Percentiles rank a stretch among this genome's conserved stretches.
phyloP scores from a whole-genome alignment of 1,284 basidiomycete genomes.

The Sanghuangporus baumii region DNA sequence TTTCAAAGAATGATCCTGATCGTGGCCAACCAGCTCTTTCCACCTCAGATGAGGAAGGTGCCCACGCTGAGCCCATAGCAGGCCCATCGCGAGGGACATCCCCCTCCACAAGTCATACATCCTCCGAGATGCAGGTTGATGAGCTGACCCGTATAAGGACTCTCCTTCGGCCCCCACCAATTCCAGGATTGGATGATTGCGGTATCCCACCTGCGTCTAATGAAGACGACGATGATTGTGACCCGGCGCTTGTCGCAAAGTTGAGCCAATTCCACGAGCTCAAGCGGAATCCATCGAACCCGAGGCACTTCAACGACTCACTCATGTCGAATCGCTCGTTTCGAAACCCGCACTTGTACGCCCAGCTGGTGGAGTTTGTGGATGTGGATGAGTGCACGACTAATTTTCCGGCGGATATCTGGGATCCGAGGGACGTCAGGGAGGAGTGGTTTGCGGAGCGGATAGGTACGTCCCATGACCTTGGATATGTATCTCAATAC shows the following conservation, averaged over 20 bases:
- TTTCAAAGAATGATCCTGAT: background rate
- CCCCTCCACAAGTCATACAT: background rate
- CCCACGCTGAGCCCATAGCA: background rate
- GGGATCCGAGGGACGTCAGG: conserved; percentile 61
- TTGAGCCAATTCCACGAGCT: conserved; percentile 69
- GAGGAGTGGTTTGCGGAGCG: conserved; percentile 65
- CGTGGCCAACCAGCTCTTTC: background rate
- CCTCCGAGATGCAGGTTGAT: conserved; percentile 26
- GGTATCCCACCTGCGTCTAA: conserved; percentile 64
- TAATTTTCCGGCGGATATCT: conserved; percentile 67
- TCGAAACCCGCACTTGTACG: conserved; percentile 91
- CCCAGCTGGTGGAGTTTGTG: conserved; percentile 88
- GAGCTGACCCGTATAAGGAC: conserved; percentile 48
- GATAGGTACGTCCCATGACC: conserved; percentile 47
- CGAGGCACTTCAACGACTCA: conserved; percentile 93
- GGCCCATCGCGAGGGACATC: conserved; percentile 3
- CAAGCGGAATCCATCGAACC: conserved; percentile 53
- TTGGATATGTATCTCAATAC: background rate
- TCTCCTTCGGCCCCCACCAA: conserved; percentile 55
- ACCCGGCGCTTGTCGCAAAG: conserved; percentile 67
- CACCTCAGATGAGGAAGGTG: background rate
- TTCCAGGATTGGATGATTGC: conserved; percentile 65
- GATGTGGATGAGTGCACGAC: conserved; percentile 82
- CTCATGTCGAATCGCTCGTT: conserved; percentile 87
- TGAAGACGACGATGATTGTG: conserved; percentile 37